These are phyloP conservation scores for Wallacemonas sp. DNA, from an alignment of 208 protist species.

Conservation along the genomic window DNA sequence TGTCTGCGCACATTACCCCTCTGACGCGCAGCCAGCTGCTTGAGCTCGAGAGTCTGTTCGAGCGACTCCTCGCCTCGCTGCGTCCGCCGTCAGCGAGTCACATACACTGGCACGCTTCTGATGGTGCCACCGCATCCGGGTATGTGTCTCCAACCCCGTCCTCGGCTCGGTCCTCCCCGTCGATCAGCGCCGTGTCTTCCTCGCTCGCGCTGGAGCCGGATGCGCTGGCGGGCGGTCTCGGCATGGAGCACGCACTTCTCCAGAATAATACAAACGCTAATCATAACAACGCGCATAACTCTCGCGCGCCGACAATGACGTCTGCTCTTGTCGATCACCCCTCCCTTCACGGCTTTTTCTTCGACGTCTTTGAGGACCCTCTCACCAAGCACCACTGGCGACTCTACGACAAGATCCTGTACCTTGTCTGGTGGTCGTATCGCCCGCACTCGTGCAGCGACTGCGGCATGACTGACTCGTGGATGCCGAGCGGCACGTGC, in stretches of 20 bases:
- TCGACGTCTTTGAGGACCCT: constrained; percentile 69
- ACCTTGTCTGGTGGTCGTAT: constrained; percentile 84
- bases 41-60: constrained; percentile 56
- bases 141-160: neutral
- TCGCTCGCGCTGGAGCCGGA: neutral
- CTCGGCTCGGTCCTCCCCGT: neutral
- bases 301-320: neutral
- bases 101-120: neutral
- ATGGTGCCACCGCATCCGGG: neutral
- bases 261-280: neutral
- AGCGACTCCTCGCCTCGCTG: constrained; percentile 27
- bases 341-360: constrained; percentile 47
- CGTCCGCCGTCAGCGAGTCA: neutral
- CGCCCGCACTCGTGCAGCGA: constrained; percentile 49
- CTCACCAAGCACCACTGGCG: constrained; percentile 51
- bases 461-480: constrained; percentile 76
- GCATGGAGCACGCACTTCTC: no score
- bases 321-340: constrained; percentile 38
- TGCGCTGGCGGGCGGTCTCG: neutral
- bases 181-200: constrained; percentile 1
- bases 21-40: constrained; percentile 73
- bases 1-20: constrained; percentile 58
- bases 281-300: neutral
- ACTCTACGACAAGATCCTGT: constrained; percentile 80
- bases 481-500: constrained; percentile 60